A percentile compares a stretch with the other conserved stretches of the same genome.
Conservation (phyloP, 2,329 filamentous ascomycete genomes). For the Ambrosiella xylebori region DNA sequence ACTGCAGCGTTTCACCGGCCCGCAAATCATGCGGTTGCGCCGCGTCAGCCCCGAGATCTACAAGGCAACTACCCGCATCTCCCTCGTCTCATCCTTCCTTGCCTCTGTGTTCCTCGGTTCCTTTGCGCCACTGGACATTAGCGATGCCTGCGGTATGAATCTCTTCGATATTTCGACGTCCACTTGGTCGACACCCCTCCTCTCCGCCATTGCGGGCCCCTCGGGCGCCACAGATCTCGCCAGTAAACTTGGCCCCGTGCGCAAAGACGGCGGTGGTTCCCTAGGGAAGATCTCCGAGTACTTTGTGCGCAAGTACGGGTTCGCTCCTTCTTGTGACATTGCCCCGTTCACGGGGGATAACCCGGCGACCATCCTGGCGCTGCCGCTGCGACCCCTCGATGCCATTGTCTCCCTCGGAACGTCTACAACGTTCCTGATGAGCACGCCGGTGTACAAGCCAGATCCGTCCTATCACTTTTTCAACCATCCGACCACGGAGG, state of each 20-base stretch:
- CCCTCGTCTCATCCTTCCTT: conserved; percentile 86
- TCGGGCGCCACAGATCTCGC: conserved; percentile 42
- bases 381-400: conserved; percentile 73
- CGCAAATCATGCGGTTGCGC: conserved; percentile 81
- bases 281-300: conserved; percentile 64
- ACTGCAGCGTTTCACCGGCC: conserved; percentile 76
- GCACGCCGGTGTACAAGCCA: conserved; percentile 76
- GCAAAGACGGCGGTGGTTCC: conserved; percentile 60
- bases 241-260: conserved; percentile 63
- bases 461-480: conserved; percentile 92
- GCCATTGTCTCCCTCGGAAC: conserved; percentile 92
- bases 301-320: conserved; percentile 64
- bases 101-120: conserved; percentile 75
- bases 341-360: conserved; percentile 91
- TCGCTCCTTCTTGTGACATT: conserved; percentile 56
- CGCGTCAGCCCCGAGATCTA: conserved; percentile 69
- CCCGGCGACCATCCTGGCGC: conserved; percentile 79
- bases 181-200: conserved; percentile 55
- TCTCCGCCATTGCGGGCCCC: conserved; percentile 57
- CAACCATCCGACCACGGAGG: conserved; percentile 82
- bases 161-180: conserved; percentile 74
- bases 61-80: conserved; percentile 63
- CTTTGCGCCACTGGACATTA: conserved; percentile 80
- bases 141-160: conserved; percentile 93
- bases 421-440: conserved; percentile 95